Percentiles rank a stretch among this genome's conserved stretches.
These are phyloP conservation scores for Buxus sempervirens DNA, from an alignment of 164 flowering plant species.

Conservation along the genomic window DNA sequence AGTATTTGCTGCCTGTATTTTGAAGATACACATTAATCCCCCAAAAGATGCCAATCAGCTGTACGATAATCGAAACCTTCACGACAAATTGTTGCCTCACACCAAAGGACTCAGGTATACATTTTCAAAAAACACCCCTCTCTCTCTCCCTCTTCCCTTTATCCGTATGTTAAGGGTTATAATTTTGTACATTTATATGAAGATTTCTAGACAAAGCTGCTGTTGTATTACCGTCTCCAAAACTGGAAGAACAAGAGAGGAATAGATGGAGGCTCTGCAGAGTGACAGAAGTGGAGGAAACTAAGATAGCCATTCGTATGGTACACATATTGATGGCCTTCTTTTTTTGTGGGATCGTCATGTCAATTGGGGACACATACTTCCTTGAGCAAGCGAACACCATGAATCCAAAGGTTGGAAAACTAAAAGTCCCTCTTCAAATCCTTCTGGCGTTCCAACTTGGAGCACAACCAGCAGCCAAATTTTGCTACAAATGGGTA, in stretches of 20 bases:
- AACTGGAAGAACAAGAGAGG: constrained; percentile 16
- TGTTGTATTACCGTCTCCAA: constrained; percentile 18
- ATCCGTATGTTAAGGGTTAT: background rate
- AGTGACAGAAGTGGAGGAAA: constrained; percentile 34
- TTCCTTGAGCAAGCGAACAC: constrained; percentile 41
- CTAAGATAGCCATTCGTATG: constrained; percentile 29
- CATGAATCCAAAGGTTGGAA: constrained; percentile 33
- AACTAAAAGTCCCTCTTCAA: constrained; percentile 28
- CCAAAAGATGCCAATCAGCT: constrained; percentile 23
- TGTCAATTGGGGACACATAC: constrained; percentile 38
- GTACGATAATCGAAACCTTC: constrained; percentile 13
- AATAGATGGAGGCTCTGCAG: constrained; percentile 35
- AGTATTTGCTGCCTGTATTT: constrained; percentile 31
- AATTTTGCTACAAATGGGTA: background rate
- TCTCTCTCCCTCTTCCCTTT: too few relatives aligned
- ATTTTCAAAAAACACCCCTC: too few relatives aligned
- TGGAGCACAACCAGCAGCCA: background rate
- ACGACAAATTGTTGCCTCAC: constrained; percentile 8
- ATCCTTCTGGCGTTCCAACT: constrained; percentile 11
- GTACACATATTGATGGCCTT: constrained; percentile 37
- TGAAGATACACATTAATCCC: constrained; percentile 16
- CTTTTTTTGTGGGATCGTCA: constrained; percentile 30
- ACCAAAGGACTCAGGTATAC: constrained; percentile 28
- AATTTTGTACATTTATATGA: background rate
- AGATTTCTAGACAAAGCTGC: constrained; percentile 46